A percentile compares a stretch with the other conserved stretches of the same genome.
These are phyloP conservation scores for Lepidium sativum DNA, from an alignment of 345 rosid genomes.

Conservation along the genomic window DNA sequence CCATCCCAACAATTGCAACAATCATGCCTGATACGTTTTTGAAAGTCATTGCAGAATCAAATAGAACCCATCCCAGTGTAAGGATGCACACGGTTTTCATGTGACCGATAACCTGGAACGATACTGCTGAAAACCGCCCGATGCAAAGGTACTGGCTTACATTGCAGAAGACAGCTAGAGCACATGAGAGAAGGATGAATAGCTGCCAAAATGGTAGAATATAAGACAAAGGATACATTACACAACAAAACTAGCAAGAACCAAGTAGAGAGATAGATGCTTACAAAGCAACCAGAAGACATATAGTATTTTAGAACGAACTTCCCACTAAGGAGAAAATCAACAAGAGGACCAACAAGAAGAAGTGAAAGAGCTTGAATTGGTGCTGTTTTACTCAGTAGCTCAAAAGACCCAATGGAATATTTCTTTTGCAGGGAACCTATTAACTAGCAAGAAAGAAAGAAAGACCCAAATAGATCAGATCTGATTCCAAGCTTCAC, in stretches of 20 bases:
- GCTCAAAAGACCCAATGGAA: constrained; percentile 81
- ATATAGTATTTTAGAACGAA: constrained; percentile 51
- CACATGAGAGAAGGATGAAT: constrained; percentile 73
- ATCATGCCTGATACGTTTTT: constrained; percentile 84
- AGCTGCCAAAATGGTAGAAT: constrained; percentile 37
- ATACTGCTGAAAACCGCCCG: constrained; percentile 82
- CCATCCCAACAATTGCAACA: constrained; percentile 75
- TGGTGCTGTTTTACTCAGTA: constrained; percentile 86
- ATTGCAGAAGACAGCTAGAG: constrained; percentile 91
- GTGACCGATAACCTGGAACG: constrained; percentile 98
- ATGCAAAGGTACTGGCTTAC: constrained; percentile 96
- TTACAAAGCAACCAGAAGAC: constrained; percentile 70
- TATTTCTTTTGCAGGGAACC: constrained; percentile 91
- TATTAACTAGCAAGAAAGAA: constrained; percentile 44
- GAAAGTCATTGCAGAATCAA: constrained; percentile 71
- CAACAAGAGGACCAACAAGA: constrained; percentile 67
- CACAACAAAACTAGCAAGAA: not conserved
- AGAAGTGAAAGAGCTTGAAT: constrained; percentile 86
- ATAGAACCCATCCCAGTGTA: constrained; percentile 82
- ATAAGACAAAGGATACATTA: not conserved
- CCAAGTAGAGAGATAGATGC: constrained; percentile 1
- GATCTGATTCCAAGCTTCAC: not conserved
- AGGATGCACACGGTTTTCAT: constrained; percentile 93
- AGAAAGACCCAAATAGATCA: not conserved
- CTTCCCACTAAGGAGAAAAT: constrained; percentile 66